Evolutionary conservation across 2,329 filamentous ascomycete genomes (phyloP), one percentile per base, ranked within the genome.

Genomic region (Aspergillus melleus): DNA sequence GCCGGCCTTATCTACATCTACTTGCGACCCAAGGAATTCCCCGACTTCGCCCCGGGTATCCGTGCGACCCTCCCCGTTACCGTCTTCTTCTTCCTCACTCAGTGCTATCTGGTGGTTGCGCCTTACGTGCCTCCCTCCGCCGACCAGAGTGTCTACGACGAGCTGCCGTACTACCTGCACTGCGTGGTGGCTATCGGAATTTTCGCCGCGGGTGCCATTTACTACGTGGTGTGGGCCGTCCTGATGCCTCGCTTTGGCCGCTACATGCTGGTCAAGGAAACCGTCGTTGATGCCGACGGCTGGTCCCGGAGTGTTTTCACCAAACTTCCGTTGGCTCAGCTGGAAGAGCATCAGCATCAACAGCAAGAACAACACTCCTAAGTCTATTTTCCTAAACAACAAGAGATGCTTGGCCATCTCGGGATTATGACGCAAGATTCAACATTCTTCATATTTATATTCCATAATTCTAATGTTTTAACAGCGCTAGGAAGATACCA

Each of bases 251-350:
- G 76, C 54, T 52, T 73, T 26, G 74, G 75, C 14, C 64, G 68
- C 16, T 79, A 89, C 66, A 79, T 84, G 65, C 77, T 90, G 10
- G 79, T 85, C 2, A 80, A 83, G 58, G 82, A 87, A 72, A 79
- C 76, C 0, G 71, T 80, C 2, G 72, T 88, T 8, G 83, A 86
- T 61, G 79, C 84, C 47, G 86, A 89, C 69, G 86, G 87, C 1
- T 89, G 87, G 87, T 85, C 86, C 65, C 77, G 83, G 32, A 84
- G 77, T 56, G 78, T 83, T 2, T 87, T 88, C 67, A 73, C 78
- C 2, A 78, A 70, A 59, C 70, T 77, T 61, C 81, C 83, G 8
- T 39, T 68, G 36, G 56, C 60, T 39, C 22, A 59, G n/a, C 60
- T 56, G n/a, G 49, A 58, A 22, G 54, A 30, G 53, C 36, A 12